A percentile compares a stretch with the other conserved stretches of the same genome.
These are phyloP conservation scores for Clonostachys byssicola DNA, from an alignment of 2,329 filamentous ascomycete genomes.

Conservation along the genomic window DNA sequence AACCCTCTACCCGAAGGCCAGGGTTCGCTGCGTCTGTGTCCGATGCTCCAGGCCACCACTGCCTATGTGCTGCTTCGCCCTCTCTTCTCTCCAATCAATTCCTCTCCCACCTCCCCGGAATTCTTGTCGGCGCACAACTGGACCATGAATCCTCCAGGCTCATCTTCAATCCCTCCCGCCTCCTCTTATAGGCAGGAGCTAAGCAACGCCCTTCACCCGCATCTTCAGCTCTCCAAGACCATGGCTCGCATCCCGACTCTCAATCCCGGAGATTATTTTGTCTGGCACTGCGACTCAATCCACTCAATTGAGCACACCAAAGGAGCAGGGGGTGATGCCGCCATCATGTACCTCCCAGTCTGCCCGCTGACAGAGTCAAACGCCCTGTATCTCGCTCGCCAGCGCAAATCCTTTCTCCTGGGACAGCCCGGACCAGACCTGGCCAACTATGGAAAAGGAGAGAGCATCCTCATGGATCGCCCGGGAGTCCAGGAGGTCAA, in stretches of 20 bases:
- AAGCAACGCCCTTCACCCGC: slow-evolving; percentile 59
- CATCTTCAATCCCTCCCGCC: slow-evolving; percentile 61
- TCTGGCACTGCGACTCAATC: slow-evolving; percentile 68
- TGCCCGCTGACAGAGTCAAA: slow-evolving; percentile 36
- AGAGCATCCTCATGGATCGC: slow-evolving; percentile 22
- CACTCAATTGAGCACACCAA: slow-evolving; percentile 60
- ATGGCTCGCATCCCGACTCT: slow-evolving; percentile 68
- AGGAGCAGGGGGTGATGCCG: slow-evolving; percentile 11
- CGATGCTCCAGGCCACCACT: slow-evolving; percentile 64
- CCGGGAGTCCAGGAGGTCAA: slow-evolving; percentile 31
- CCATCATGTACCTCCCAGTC: slow-evolving; percentile 31
- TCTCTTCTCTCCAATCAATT: slow-evolving; percentile 53
- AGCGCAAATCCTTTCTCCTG: slow-evolving; percentile 33
- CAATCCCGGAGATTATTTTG: slow-evolving; percentile 67
- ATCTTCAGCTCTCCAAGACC: slow-evolving; percentile 57
- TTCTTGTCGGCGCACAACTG: slow-evolving; percentile 46
- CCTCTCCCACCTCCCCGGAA: slow-evolving; percentile 11
- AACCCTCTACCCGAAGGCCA: slow-evolving; percentile 59
- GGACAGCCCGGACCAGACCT: slow-evolving; percentile 35
- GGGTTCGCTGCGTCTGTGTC: slow-evolving; percentile 69
- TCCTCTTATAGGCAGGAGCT: slow-evolving; percentile 65
- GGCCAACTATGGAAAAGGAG: slow-evolving; percentile 7
- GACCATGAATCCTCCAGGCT: slow-evolving; percentile 29
- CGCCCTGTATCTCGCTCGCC: slow-evolving; percentile 33
- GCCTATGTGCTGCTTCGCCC: slow-evolving; percentile 74